A percentile compares a stretch with the other conserved stretches of the same genome.
phyloP scores from a whole-genome alignment of 176 grass and related monocot genomes.

The Leersia perrieri region DNA sequence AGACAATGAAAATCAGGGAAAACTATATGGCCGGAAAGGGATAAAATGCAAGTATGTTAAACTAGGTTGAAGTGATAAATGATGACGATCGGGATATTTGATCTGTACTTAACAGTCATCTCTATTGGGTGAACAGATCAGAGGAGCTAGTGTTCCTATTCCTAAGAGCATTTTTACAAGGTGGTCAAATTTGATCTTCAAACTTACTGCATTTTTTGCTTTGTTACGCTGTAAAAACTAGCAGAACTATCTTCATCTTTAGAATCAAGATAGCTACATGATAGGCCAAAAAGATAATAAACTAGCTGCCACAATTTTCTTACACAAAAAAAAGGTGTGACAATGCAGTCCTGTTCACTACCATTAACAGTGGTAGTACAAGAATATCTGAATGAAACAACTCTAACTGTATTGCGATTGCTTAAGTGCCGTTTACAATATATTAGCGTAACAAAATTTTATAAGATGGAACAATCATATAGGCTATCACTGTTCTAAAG shows the following conservation, averaged over 20 bases:
- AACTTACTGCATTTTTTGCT: not conserved
- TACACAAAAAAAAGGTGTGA: not conserved
- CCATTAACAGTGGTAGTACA: not conserved
- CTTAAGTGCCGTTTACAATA: not conserved
- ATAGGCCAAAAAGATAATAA: not conserved
- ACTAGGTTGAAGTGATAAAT: not conserved
- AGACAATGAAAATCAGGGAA: constrained; percentile 25
- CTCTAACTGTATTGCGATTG: not conserved
- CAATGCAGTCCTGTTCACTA: not conserved
- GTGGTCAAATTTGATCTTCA: not conserved
- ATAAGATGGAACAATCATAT: not conserved
- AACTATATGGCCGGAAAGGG: constrained; percentile 1
- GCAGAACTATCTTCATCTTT: not conserved
- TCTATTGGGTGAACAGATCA: not conserved
- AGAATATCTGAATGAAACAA: not conserved
- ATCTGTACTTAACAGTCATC: not conserved
- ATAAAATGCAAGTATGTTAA: constrained; percentile 5
- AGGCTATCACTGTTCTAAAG: not conserved
- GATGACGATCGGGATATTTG: not conserved
- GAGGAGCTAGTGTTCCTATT: not conserved
- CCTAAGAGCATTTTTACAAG: constrained; percentile 7
- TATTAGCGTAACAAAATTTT: not conserved
- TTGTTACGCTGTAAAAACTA: not conserved
- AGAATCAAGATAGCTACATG: not conserved
- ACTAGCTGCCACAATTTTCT: not conserved